A percentile compares a stretch with the other conserved stretches of the same genome.
phyloP scores from a whole-genome alignment of 306 rosid genomes.

The Mimosa bimucronata region DNA sequence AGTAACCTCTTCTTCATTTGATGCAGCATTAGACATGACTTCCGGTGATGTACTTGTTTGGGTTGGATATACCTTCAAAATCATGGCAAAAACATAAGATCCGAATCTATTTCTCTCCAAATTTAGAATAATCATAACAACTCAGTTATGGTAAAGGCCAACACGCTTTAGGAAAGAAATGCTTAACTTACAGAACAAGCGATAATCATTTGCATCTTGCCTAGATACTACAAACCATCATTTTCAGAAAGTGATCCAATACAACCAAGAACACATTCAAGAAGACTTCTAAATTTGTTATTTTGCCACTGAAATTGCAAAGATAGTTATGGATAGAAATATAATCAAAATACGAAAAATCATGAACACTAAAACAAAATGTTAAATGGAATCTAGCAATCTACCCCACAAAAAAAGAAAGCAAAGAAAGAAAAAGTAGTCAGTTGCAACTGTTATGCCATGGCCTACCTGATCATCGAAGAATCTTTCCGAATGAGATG shows the following conservation, averaged over 20 bases:
- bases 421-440: neutral
- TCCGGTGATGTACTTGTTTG: constrained; percentile 65
- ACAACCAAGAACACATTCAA: neutral
- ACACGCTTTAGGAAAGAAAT: constrained; percentile 8
- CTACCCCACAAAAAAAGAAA: neutral
- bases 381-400: constrained; percentile 22
- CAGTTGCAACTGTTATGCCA: constrained; percentile 4
- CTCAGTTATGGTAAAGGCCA: neutral
- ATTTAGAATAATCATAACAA: neutral
- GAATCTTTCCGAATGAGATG: constrained; percentile 82
- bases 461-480: constrained; percentile 72
- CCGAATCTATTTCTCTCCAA: neutral
- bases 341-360: constrained; percentile 6
- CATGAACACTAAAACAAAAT: constrained; percentile 1
- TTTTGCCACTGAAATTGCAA: neutral
- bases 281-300: neutral
- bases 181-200: constrained; percentile 9
- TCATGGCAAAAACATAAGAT: constrained; percentile 14
- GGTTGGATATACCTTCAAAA: constrained; percentile 57
- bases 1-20: constrained; percentile 47
- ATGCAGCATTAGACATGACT: constrained; percentile 60
- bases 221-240: constrained; percentile 13
- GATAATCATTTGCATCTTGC: constrained; percentile 27
- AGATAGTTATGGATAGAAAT: constrained; percentile 1
- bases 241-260: neutral